Evolutionary conservation across 2,329 filamentous ascomycete genomes (phyloP).

Genomic region (Aspergillus floridensis): DNA sequence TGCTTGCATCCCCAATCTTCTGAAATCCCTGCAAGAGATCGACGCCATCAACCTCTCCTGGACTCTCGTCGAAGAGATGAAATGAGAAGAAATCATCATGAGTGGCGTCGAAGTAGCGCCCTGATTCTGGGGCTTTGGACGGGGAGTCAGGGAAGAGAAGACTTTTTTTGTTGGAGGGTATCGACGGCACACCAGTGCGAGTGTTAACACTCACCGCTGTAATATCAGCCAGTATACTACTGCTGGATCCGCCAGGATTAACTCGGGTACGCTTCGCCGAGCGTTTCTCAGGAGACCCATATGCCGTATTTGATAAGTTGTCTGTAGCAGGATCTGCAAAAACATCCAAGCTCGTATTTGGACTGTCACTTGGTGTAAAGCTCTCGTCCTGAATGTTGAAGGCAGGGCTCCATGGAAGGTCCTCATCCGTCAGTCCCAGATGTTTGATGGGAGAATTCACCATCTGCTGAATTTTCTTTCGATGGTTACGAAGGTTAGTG

Average conservation of each 20-base stretch:
- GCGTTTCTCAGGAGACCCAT: conserved; percentile 57
- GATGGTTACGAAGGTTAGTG: conserved; percentile 85
- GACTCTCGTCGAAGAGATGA: conserved; percentile 46
- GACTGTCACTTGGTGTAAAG: conserved; percentile 38
- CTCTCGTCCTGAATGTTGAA: conserved; percentile 53
- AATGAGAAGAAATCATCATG: conserved; percentile 50
- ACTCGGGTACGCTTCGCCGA: conserved; percentile 51
- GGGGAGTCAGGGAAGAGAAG: conserved; percentile 41
- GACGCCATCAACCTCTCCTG: conserved; percentile 44
- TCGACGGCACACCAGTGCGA: conserved; percentile 34
- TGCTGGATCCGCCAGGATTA: conserved; percentile 50
- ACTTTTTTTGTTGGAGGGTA: conserved; percentile 34
- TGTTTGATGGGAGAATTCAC: conserved; percentile 69
- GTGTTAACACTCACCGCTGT: conserved; percentile 39
- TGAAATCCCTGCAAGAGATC: conserved; percentile 49
- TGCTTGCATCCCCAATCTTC: conserved; percentile 44
- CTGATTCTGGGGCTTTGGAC: conserved; percentile 35
- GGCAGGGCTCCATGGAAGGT: conserved; percentile 47
- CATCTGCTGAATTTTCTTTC: conserved; percentile 76
- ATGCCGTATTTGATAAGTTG: conserved; percentile 38
- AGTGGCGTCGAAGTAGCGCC: conserved; percentile 35
- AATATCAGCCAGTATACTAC: conserved; percentile 50
- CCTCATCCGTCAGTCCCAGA: conserved; percentile 41
- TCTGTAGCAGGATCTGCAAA: conserved; percentile 48
- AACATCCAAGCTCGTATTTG: conserved; percentile 55